Base-by-base conservation (phyloP, 1,139 yeast species). In the Hansenula anomala region DNA sequence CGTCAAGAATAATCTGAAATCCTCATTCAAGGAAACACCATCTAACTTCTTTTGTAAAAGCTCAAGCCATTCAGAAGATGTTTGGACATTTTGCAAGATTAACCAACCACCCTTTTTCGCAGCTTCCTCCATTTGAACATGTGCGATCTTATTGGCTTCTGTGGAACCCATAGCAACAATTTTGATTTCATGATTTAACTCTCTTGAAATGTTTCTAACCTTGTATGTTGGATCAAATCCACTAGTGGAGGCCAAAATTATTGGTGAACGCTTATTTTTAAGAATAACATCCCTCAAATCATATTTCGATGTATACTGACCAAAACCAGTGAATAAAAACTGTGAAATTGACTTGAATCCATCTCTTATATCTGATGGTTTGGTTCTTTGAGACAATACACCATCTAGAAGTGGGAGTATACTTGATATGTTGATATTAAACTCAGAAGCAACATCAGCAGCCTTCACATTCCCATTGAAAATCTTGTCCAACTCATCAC, bases 81-180 rank as follows among this genome's bases (percentile, higher is more conserved):
- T 71, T 47, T 89, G 96, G 13, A 85, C 69, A 52, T 89, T 89
- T 55, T 89, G 95, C 33, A 89, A 60, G 28, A 88, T 52, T 1
- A 89, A 58, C 96, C 96, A 88, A 3, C 60, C 52, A 1, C 85
- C 87, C 5, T 57, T 58, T 20, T 58, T 60, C 1, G 71, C 54
- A 0, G 77, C 75, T 11, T 53, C 56, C 3, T 60, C 58, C n/a
- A 89, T 59, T 16, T 77, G 76, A 34, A 64, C 61, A 30, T 72
- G 75, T 0, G 90, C 94, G 33, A 66, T 61, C 10, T 64, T 71
- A 6, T 69, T 59, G 14, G 88, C 83, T 58, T 88, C 96, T 25
- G 60, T 60, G 0, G 96, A 78, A 0, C 97, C 97, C 75, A 89
- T 70, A 0, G 96, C 78, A 26, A 86, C 70, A 13, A 55, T 47